phyloP scores from a whole-genome alignment of 345 rosid genomes.

The Iberis pinnata region DNA sequence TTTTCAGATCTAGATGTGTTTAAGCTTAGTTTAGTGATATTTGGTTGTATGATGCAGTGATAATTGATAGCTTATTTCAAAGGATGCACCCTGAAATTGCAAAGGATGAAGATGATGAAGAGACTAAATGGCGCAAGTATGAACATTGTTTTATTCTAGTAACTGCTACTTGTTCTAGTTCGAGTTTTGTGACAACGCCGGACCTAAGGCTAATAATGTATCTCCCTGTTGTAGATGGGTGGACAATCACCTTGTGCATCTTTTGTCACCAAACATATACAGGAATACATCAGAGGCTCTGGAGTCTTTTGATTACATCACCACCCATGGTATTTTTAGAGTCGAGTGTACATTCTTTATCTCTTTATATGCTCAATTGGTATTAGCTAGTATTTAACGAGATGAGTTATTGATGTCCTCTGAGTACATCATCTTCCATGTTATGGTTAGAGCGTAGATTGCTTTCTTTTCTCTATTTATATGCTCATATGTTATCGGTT shows the following conservation, averaged over 20 bases:
- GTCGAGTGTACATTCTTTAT: neutral
- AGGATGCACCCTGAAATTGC: slow-evolving; percentile 51
- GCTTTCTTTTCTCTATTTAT: neutral
- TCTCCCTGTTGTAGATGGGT: slow-evolving; percentile 61
- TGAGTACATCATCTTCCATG: slow-evolving; percentile 74
- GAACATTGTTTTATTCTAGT: slow-evolving; percentile 7
- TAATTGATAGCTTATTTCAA: slow-evolving; percentile 50
- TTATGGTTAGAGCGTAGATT: slow-evolving; percentile 30
- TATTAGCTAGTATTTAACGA: neutral
- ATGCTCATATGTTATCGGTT: slow-evolving; percentile 1
- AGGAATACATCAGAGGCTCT: slow-evolving; percentile 74
- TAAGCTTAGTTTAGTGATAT: neutral
- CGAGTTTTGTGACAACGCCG: neutral
- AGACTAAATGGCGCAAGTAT: slow-evolving; percentile 74
- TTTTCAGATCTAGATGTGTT: neutral
- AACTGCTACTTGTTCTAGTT: neutral
- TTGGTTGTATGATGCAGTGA: slow-evolving; percentile 42
- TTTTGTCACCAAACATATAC: slow-evolving; percentile 87
- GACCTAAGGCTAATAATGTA: slow-evolving; percentile 11
- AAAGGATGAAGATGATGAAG: slow-evolving; percentile 46
- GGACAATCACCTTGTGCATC: slow-evolving; percentile 83
- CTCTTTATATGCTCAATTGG: slow-evolving; percentile 1
- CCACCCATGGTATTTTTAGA: slow-evolving; percentile 56
- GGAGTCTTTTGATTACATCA: slow-evolving; percentile 84
- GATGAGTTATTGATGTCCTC: slow-evolving; percentile 34